Conservation (phyloP, 768 basidiomycete genomes). For the Pleurotus giganteus region DNA sequence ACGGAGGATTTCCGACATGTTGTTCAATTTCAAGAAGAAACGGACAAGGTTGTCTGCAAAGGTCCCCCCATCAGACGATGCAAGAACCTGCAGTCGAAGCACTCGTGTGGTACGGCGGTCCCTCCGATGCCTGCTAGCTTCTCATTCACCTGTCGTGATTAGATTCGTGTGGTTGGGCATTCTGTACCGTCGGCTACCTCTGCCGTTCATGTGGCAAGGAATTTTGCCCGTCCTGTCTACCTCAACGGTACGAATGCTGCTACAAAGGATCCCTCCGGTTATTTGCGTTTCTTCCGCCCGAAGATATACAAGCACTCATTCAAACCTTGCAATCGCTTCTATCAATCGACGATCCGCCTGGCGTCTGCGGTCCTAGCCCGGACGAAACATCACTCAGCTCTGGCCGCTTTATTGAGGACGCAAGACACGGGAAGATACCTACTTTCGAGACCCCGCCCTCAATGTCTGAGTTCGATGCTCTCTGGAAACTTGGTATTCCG, state of each 20-base stretch:
- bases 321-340: not conserved
- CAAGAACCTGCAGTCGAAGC: too few species aligned
- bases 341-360: not conserved
- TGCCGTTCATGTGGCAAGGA: not conserved
- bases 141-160: not conserved
- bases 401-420: too few species aligned
- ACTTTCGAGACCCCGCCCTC: not conserved
- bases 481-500: not conserved
- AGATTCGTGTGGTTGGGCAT: not conserved
- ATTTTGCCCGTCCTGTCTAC: not conserved
- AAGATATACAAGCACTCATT: not conserved
- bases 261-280: not conserved
- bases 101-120: not conserved
- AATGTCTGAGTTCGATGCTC: not conserved
- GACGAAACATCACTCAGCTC: too few species aligned
- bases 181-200: not conserved
- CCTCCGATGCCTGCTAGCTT: not conserved
- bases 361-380: too few species aligned
- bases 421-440: not conserved
- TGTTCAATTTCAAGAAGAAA: too few species aligned
- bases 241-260: not conserved
- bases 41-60: too few species aligned
- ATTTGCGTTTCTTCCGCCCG: not conserved
- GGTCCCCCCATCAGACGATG: too few species aligned
- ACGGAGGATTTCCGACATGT: too few species aligned